Base-by-base conservation (phyloP, 108 stramenopile species). In the Seminavis robusta region DNA sequence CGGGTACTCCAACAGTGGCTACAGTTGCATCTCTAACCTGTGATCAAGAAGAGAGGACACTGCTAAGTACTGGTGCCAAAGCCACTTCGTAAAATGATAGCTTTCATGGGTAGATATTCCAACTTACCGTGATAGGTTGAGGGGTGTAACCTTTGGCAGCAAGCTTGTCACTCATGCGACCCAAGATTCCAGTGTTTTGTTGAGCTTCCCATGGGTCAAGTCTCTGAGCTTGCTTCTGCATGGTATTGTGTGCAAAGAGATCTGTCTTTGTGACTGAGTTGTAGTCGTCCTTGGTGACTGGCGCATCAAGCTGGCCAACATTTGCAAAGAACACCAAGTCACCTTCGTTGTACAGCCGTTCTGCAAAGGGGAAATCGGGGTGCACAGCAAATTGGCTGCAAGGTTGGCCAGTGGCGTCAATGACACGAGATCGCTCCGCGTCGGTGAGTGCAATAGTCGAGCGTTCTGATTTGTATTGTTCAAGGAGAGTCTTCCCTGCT, bases 161-260 rank as follows among this genome's bases (percentile, higher is more conserved):
- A 9, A 83, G 63, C 3, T 55, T 49, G n/a, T 69, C 63, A n/a
- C 21, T 33, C 34, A 61, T 27, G 1, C 73, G 55, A 19, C 62
- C 62, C 13, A 63, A 43, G 24, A 71, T 33, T 52, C 76, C 76
- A 19, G 79, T 76, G 30, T 67, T 67, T 33, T 29, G 17, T 36
- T 33, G 52, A 6, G 51, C 52, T 19, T 71, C 34, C 25, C 36
- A 49, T 4, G 77, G 40, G 48, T 83, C 82, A 38, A 70, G 55
- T 23, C 61, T 47, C 33, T 46, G 40, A n/a, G 71, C 33, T 56
- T 75, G 75, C 20, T 52, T 21, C 31, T 32, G 38, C 76, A 73
- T 72, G 0, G 51, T 50, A 50, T 81, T 77, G 59, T 86, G 84
- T 2, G 84, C 74, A 64, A 86, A 86, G 9, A 86, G 61, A 6